phyloP scores from a whole-genome alignment of 305 asterid genomes.

The Fraxinus ornus region DNA sequence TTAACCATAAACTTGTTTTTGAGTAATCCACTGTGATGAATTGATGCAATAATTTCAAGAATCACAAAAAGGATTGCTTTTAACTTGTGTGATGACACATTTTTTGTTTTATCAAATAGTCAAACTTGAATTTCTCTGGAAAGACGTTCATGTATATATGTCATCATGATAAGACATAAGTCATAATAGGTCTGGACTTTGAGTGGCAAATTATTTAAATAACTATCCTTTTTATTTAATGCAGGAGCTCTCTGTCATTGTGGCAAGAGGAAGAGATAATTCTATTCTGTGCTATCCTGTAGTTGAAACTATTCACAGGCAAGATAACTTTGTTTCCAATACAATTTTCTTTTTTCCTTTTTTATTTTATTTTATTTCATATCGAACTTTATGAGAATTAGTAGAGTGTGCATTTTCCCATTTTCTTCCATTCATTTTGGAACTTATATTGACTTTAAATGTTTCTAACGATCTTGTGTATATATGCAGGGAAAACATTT shows the following conservation, averaged over 20 bases:
- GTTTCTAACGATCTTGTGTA: constrained; percentile 6
- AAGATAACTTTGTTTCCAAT: constrained; percentile 20
- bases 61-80: not conserved
- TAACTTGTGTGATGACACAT: not conserved
- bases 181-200: not conserved
- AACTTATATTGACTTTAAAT: not conserved
- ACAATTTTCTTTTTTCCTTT: not conserved
- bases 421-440: constrained; percentile 11
- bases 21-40: not conserved
- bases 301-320: constrained; percentile 92
- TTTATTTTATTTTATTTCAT: constrained; percentile 1
- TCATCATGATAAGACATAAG: not conserved
- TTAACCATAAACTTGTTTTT: not conserved
- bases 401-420: constrained; percentile 4
- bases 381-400: not conserved
- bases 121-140: constrained; percentile 11
- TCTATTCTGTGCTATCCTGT: constrained; percentile 67
- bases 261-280: constrained; percentile 90
- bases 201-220: constrained; percentile 14
- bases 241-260: constrained; percentile 95
- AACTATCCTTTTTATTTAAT: constrained; percentile 17
- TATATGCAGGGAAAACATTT: constrained; percentile 73
- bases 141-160: not conserved
- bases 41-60: not conserved
- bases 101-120: not conserved